Evolutionary conservation across 2,329 filamentous ascomycete species (phyloP), one percentile per base, ranked within the genome.

Genomic region (Proliferodiscus dingleyae): DNA sequence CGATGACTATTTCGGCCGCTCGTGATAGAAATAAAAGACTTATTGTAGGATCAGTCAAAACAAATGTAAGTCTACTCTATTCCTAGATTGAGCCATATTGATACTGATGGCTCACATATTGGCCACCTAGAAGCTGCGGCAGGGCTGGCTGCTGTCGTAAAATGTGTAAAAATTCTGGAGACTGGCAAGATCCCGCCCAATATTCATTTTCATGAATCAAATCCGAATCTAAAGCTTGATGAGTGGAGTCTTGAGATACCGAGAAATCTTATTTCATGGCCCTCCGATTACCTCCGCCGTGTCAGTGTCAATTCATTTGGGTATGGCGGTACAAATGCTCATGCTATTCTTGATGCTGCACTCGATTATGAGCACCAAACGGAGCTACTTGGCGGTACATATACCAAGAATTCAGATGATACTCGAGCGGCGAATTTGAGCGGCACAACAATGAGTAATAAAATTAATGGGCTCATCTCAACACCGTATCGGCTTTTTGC

Each of bases 191-290:
- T 51, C 18, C 41, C 48, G 11, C 30, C 48, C 5, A 41, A 28
- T 2, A 11, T 30, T 8, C 37, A 24, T 5, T 11, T 47, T 26
- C 19, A 38, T 3, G 45, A 19, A 11, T 15, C 34, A 13, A 41
- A 29, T 24, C 30, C 33, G 4, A 19, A 23, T 5, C 33, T 46
- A 6, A n/a, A 40, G 10, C 34, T 58, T 1, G 49, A 61, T 2
- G 54, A 60, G 5, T 64, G 62, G 58, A 64, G 60, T 2, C 36
- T 66, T 1, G 56, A 60, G 43, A 58, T 64, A 2, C 24, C 33
- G 6, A 36, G 5, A 6, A 16, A 36, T 2, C 13, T 13, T 10
- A 33, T 23, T 9, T 42, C 45, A 29, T 50, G 29, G 37, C 48
- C 44, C 4, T 22, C 29, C 24, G 9, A 13, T 9, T 16, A 23